A percentile compares a stretch with the other conserved stretches of the same genome.
Conservation (phyloP, 2,329 filamentous ascomycete species). For the Didymella arachidicola region DNA sequence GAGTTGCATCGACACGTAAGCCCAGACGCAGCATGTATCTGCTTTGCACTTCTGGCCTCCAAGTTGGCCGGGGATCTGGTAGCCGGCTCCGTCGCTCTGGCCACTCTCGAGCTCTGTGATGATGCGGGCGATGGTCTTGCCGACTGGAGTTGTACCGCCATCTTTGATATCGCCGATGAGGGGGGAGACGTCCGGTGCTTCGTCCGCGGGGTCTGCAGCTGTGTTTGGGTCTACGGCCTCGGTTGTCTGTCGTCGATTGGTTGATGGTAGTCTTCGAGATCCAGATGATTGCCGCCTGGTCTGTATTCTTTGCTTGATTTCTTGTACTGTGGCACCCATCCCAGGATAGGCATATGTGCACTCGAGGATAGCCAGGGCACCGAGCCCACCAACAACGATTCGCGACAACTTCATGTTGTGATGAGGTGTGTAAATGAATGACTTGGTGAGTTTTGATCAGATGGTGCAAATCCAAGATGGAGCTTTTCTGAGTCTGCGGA, state of each 20-base stretch:
- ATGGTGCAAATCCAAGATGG: too few species aligned
- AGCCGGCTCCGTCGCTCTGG: conserved; percentile 16
- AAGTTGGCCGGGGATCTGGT: conserved; percentile 20
- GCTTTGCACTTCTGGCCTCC: conserved; percentile 27
- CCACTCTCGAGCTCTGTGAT: conserved; percentile 27
- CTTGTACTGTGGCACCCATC: conserved; percentile 23
- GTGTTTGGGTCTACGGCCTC: background rate
- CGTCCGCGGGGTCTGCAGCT: conserved; percentile 19
- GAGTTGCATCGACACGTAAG: conserved; percentile 28
- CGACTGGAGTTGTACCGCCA: conserved; percentile 24
- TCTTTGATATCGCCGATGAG: conserved; percentile 38
- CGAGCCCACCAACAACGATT: conserved; percentile 22
- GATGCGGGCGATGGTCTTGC: conserved; percentile 31
- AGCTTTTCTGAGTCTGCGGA: background rate
- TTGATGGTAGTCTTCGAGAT: conserved; percentile 1
- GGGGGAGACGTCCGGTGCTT: conserved; percentile 14
- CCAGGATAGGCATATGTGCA: conserved; percentile 27
- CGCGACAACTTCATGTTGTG: conserved; percentile 29
- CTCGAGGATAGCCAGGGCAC: conserved; percentile 26
- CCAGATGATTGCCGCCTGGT: conserved; percentile 1
- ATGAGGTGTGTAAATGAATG: background rate
- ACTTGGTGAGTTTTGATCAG: background rate
- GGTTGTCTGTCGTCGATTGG: background rate
- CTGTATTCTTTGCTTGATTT: conserved; percentile 13
- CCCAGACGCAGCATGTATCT: conserved; percentile 41